Conservation (phyloP, 257 asterid genomes). For the Penstemon barbatus region DNA sequence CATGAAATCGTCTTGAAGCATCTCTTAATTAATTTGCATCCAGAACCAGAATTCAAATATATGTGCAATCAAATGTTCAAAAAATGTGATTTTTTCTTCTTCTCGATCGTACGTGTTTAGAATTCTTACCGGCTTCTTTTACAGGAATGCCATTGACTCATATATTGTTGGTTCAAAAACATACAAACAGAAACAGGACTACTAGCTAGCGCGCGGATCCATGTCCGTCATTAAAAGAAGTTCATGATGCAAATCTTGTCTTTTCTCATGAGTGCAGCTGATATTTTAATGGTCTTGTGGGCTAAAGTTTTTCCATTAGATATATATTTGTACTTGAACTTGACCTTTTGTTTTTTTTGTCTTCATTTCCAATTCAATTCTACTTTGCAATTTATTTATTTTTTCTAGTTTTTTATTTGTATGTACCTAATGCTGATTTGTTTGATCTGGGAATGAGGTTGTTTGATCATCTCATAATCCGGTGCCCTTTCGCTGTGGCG, state of each 20-base stretch:
- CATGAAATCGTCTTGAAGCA: too few relatives aligned
- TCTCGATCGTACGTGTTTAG: neutral
- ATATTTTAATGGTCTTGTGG: neutral
- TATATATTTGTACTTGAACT: neutral
- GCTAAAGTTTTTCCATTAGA: neutral
- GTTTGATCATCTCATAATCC: too few relatives aligned
- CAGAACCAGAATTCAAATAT: too few relatives aligned
- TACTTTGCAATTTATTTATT: too few relatives aligned
- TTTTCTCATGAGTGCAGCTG: constrained; percentile 12
- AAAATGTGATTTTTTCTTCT: neutral
- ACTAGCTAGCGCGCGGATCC: constrained; percentile 53
- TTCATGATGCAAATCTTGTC: constrained; percentile 27
- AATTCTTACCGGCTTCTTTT: constrained; percentile 22
- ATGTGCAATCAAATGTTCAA: too few relatives aligned
- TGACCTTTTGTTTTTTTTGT: neutral
- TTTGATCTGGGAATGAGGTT: neutral
- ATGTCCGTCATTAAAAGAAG: constrained; percentile 55
- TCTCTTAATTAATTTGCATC: too few relatives aligned
- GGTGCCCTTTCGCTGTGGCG: too few relatives aligned
- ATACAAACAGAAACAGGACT: constrained; percentile 69
- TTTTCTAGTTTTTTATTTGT: neutral
- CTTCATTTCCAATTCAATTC: neutral
- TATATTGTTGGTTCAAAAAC: constrained; percentile 78
- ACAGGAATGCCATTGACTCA: constrained; percentile 83
- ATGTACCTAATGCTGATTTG: constrained; percentile 8